Evolutionary conservation across 192 early-diverging fungal species (phyloP), one percentile per base, ranked within the genome.

Genomic region (Entophlyctis helioformis): DNA sequence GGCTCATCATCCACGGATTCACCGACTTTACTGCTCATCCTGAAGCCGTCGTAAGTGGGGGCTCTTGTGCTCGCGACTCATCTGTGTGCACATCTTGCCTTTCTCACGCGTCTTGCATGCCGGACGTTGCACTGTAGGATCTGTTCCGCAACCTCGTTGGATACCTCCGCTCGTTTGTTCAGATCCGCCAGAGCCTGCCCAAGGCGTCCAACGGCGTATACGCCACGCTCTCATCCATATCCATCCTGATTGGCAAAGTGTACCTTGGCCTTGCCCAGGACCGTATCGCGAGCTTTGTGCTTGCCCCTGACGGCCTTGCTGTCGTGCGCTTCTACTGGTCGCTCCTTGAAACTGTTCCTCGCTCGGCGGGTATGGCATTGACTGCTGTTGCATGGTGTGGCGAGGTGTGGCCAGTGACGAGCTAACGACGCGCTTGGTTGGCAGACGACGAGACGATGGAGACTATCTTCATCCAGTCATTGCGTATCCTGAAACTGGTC

Each of bases 301-400:
- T 75, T 1, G 62, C 67, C 8, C 78, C 80, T 9, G 62, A 66
- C 4, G 67, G 76, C 25, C 54, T 76, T 5, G 71, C 69, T 26
- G 73, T 89, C 26, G 57, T 89, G 42, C 50, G 57, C 29, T 88
- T 76, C 63, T 94, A 89, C 63, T 88, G 85, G 83, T n/a, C n/a
- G n/a, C n/a, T n/a, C n/a, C n/a, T n/a, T n/a, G n/a, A n/a, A n/a
- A n/a, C n/a, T n/a, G n/a, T n/a, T n/a, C n/a, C n/a, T n/a, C n/a
- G n/a, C n/a, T n/a, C n/a, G n/a, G n/a, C n/a, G n/a, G n/a, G n/a
- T n/a, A n/a, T n/a, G n/a, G n/a, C n/a, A n/a, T n/a, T n/a, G n/a
- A n/a, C n/a, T n/a, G n/a, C n/a, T n/a, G n/a, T n/a, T n/a, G n/a
- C n/a, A n/a, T n/a, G n/a, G n/a, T n/a, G n/a, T n/a, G n/a, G n/a